Evolutionary conservation across 345 rosid species (phyloP).

Genomic region (Carallia brachiata): DNA sequence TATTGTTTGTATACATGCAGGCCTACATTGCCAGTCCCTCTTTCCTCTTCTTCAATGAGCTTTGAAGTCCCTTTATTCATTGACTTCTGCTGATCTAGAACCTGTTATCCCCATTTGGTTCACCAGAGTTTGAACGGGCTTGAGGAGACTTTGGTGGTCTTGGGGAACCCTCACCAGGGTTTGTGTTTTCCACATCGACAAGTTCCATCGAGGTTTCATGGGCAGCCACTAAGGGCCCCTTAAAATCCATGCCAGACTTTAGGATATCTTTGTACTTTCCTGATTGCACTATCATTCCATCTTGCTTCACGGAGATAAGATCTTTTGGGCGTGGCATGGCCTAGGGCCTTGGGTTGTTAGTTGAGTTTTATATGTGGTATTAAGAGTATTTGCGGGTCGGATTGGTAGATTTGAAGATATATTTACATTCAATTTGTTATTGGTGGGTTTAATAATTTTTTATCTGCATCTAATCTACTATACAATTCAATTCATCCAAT

Average conservation of each 20-base stretch:
- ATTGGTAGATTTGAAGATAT: no score
- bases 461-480: no score
- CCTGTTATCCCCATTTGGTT: constrained; percentile 50
- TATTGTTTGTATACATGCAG: constrained; percentile 66
- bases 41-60: constrained; percentile 85
- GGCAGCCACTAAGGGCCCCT: constrained; percentile 76
- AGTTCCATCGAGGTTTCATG: constrained; percentile 86
- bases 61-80: constrained; percentile 50
- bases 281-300: constrained; percentile 79
- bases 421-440: no score
- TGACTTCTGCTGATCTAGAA: constrained; percentile 37
- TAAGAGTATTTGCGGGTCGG: no score
- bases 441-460: no score
- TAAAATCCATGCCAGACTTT: constrained; percentile 60
- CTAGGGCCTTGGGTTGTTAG: no score
- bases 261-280: constrained; percentile 70
- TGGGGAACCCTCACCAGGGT: constrained; percentile 36
- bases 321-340: no score
- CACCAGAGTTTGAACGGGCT: constrained; percentile 34
- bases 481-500: no score
- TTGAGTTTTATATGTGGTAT: no score
- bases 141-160: constrained; percentile 33
- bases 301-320: constrained; percentile 97
- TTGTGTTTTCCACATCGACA: constrained; percentile 53
- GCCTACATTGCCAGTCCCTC: constrained; percentile 78